These are phyloP conservation scores for Auriscalpium vulgare DNA, from an alignment of 768 basidiomycete genomes.

Conservation along the genomic window DNA sequence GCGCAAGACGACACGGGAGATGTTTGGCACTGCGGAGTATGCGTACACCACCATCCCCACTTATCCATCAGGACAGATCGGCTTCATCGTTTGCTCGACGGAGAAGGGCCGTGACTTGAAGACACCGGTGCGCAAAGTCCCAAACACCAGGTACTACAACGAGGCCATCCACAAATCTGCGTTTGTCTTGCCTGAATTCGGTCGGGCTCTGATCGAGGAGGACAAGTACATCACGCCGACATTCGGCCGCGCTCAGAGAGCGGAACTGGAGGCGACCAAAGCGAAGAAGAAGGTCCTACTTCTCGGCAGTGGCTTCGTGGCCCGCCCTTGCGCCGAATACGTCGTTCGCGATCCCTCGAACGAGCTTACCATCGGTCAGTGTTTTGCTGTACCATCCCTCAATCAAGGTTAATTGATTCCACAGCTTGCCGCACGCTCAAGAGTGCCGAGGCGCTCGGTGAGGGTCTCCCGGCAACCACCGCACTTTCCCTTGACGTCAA, in stretches of 20 bases:
- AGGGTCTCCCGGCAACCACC: slow-evolving; percentile 59
- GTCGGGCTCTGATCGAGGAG: slow-evolving; percentile 64
- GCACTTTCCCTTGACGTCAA: slow-evolving; percentile 80
- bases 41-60: slow-evolving; percentile 96
- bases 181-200: slow-evolving; percentile 93
- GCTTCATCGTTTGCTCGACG: slow-evolving; percentile 86
- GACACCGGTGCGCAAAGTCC: slow-evolving; percentile 65
- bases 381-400: neutral
- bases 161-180: slow-evolving; percentile 69
- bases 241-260: slow-evolving; percentile 60
- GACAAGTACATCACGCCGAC: slow-evolving; percentile 62
- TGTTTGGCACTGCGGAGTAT: slow-evolving; percentile 83
- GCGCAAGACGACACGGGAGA: slow-evolving; percentile 50
- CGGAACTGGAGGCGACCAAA: slow-evolving; percentile 32
- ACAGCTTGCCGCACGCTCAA: slow-evolving; percentile 83
- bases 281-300: slow-evolving; percentile 72
- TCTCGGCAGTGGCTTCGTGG: slow-evolving; percentile 93
- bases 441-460: slow-evolving; percentile 61
- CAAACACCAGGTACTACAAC: slow-evolving; percentile 79
- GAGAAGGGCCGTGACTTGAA: slow-evolving; percentile 60
- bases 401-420: neutral
- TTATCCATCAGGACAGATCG: slow-evolving; percentile 97
- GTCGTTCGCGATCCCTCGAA: slow-evolving; percentile 76
- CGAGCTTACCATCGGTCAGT: slow-evolving; percentile 74
- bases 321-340: slow-evolving; percentile 94